Conservation (phyloP, 2,329 filamentous ascomycete species). For the Ophiosphaerella narmari region DNA sequence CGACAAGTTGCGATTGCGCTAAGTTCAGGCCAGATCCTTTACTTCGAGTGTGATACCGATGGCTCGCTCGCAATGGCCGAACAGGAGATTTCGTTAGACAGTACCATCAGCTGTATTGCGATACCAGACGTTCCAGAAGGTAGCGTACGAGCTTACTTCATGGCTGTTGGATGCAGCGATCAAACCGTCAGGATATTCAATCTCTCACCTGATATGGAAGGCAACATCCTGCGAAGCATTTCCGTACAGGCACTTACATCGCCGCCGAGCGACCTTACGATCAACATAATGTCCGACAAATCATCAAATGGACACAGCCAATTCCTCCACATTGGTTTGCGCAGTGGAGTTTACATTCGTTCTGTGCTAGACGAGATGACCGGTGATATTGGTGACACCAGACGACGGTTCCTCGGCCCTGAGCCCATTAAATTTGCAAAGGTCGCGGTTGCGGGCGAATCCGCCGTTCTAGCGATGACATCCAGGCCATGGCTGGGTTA, state of each 20-base stretch:
- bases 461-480: slow-evolving; percentile 85
- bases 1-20: slow-evolving; percentile 91
- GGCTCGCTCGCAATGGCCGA: slow-evolving; percentile 90
- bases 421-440: slow-evolving; percentile 89
- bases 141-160: slow-evolving; percentile 83
- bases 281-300: slow-evolving; percentile 95
- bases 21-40: slow-evolving; percentile 95
- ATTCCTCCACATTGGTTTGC: slow-evolving; percentile 93
- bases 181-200: slow-evolving; percentile 93
- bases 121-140: slow-evolving; percentile 92
- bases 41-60: slow-evolving; percentile 96
- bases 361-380: slow-evolving; percentile 95
- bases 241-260: slow-evolving; percentile 93
- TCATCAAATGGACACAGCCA: slow-evolving; percentile 85
- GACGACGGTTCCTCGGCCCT: slow-evolving; percentile 91
- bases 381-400: slow-evolving; percentile 91
- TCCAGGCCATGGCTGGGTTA: slow-evolving; percentile 97
- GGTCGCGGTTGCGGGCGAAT: slow-evolving; percentile 83
- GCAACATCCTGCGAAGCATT: slow-evolving; percentile 73
- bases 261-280: slow-evolving; percentile 82
- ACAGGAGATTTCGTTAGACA: slow-evolving; percentile 92
- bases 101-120: slow-evolving; percentile 92
- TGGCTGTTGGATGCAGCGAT: slow-evolving; percentile 96
- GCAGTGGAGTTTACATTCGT: slow-evolving; percentile 93
- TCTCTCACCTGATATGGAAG: slow-evolving; percentile 82